These are phyloP conservation scores for Suhomyces panamericanus DNA, from an alignment of 1,139 yeast genomes.

Conservation along the genomic window DNA sequence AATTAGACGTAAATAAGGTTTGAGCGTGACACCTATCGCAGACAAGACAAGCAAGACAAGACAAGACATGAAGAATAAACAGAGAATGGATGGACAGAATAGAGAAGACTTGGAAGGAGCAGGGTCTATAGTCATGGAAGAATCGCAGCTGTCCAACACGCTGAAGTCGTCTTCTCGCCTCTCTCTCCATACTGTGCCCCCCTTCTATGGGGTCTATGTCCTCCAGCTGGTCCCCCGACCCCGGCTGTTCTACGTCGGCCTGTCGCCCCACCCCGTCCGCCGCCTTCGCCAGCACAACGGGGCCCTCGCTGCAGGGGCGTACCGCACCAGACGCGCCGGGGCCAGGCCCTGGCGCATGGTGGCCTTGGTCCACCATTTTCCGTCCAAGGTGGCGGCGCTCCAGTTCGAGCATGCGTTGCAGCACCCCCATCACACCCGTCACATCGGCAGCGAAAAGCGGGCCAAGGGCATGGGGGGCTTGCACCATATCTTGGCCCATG, in stretches of 20 bases:
- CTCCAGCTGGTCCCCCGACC: conserved; percentile 58
- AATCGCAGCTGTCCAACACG: no score
- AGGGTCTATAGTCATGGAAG: no score
- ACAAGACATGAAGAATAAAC: no score
- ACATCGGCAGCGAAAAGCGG: conserved; percentile 40
- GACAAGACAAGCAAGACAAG: no score
- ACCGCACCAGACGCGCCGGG: conserved; percentile 54
- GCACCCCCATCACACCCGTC: conserved; percentile 66
- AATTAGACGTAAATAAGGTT: no score
- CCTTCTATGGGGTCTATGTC: conserved; percentile 67
- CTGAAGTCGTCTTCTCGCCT: no score
- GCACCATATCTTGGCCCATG: conserved; percentile 52
- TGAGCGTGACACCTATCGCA: no score
- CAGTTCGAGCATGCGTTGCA: conserved; percentile 83
- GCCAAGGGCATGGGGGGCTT: conserved; percentile 33
- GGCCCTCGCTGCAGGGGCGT: conserved; percentile 66
- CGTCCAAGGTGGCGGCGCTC: conserved; percentile 66
- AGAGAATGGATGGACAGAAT: no score
- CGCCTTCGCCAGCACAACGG: conserved; percentile 81
- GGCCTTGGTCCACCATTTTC: conserved; percentile 66
- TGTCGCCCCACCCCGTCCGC: conserved; percentile 71
- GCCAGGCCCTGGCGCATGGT: conserved; percentile 75
- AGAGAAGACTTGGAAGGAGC: no score
- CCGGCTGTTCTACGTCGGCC: conserved; percentile 67
- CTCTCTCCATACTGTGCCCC: conserved; percentile 19